Conservation (phyloP, 345 rosid genomes). For the Eucalyptus tenuipes region DNA sequence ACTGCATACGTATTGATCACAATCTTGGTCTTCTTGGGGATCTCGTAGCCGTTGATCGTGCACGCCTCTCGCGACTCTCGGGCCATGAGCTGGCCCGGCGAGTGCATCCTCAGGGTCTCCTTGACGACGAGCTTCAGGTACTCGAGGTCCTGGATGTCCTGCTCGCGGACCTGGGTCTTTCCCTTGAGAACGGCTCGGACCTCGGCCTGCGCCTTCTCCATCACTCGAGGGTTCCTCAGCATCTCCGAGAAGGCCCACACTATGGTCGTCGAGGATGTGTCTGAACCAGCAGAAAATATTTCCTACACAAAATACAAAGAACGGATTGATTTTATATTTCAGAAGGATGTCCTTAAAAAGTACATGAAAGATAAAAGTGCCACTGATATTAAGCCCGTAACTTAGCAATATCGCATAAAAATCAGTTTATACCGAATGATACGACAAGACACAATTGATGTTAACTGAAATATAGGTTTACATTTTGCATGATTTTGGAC, state of each 20-base stretch:
- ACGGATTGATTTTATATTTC: not conserved
- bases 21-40: slow-evolving; percentile 1
- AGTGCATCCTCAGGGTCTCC: slow-evolving; percentile 3
- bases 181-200: not conserved
- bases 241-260: slow-evolving; percentile 9
- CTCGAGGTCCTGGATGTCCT: not conserved
- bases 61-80: not conserved
- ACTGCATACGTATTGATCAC: not conserved
- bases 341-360: not conserved
- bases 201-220: slow-evolving; percentile 1
- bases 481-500: not conserved
- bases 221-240: not conserved
- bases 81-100: not conserved
- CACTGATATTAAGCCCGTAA: not conserved
- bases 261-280: not conserved
- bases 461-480: not conserved
- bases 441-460: not conserved
- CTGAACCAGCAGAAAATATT: not conserved
- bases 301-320: not conserved
- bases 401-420: not conserved
- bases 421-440: not conserved
- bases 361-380: not conserved
- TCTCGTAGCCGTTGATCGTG: not conserved
- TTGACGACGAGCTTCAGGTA: not conserved
- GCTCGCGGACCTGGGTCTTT: not conserved